Evolutionary conservation across 2,329 filamentous ascomycete species (phyloP).

Genomic region (Parastagonospora avenae): DNA sequence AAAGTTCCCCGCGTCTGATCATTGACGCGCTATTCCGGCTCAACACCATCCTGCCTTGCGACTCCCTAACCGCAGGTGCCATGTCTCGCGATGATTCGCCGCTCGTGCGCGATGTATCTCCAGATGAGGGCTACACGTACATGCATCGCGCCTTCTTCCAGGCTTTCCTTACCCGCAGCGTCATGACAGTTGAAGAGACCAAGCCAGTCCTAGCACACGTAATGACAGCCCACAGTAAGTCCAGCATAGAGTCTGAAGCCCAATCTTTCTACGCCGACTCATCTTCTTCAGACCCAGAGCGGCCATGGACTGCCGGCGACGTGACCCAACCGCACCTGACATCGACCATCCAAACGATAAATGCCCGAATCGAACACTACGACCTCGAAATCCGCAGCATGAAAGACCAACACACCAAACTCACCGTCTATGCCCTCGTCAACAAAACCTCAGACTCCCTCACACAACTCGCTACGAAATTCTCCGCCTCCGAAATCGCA

Average conservation of each 20-base stretch:
- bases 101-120: slow-evolving; percentile 14
- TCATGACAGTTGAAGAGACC: slow-evolving; percentile 75
- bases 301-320: slow-evolving; percentile 61
- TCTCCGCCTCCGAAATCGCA: slow-evolving; percentile 80
- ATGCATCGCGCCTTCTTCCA: slow-evolving; percentile 89
- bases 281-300: slow-evolving; percentile 40
- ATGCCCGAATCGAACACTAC: slow-evolving; percentile 74
- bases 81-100: slow-evolving; percentile 24
- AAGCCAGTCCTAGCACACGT: slow-evolving; percentile 77
- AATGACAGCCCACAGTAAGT: slow-evolving; percentile 62
- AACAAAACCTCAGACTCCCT: slow-evolving; percentile 85
- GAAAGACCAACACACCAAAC: slow-evolving; percentile 68
- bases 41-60: not conserved
- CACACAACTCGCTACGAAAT: slow-evolving; percentile 84
- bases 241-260: not conserved
- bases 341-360: slow-evolving; percentile 71
- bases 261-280: not conserved
- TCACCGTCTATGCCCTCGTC: slow-evolving; percentile 79
- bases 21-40: not conserved
- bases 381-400: slow-evolving; percentile 86
- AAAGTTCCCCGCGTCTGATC: not conserved
- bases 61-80: not conserved
- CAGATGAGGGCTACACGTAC: slow-evolving; percentile 47
- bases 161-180: slow-evolving; percentile 78
- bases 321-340: slow-evolving; percentile 72